These are phyloP conservation scores for Diaporthe australafricana DNA, from an alignment of 2,329 filamentous ascomycete genomes.

Conservation along the genomic window DNA sequence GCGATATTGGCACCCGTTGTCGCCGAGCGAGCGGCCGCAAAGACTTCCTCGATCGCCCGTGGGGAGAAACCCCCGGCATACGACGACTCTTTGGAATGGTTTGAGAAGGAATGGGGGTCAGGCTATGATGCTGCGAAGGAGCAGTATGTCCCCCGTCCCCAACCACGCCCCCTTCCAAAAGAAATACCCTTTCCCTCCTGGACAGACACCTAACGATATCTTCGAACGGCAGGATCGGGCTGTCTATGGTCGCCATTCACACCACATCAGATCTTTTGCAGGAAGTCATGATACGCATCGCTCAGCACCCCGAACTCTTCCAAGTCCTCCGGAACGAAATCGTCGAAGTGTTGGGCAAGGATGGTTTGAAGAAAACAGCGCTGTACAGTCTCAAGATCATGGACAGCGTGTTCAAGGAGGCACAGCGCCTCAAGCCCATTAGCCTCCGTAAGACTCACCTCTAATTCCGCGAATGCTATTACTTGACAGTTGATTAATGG, in stretches of 20 bases:
- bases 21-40: slow-evolving; percentile 48
- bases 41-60: slow-evolving; percentile 41
- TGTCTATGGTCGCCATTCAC: slow-evolving; percentile 55
- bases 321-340: slow-evolving; percentile 57
- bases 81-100: slow-evolving; percentile 50
- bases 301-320: slow-evolving; percentile 52
- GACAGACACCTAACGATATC: too few species aligned
- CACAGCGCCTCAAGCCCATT: slow-evolving; percentile 43
- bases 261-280: slow-evolving; percentile 52
- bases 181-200: too few species aligned
- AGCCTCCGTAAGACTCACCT: slow-evolving; percentile 4
- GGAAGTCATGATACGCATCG: slow-evolving; percentile 53
- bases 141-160: slow-evolving; percentile 41
- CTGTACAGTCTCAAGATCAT: slow-evolving; percentile 53
- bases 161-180: too few species aligned
- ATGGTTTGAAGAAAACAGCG: slow-evolving; percentile 50
- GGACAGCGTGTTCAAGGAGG: slow-evolving; percentile 56
- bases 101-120: slow-evolving; percentile 50
- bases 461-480: too few species aligned
- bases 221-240: slow-evolving; percentile 44
- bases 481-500: too few species aligned
- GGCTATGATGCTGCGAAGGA: slow-evolving; percentile 48
- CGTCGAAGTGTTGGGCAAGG: slow-evolving; percentile 42
- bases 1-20: slow-evolving; percentile 51
- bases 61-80: slow-evolving; percentile 12